A percentile compares a stretch with the other conserved stretches of the same genome.
Evolutionary conservation across 352 stramenopile species (phyloP).

Genomic region (Phytophthora sp.): DNA sequence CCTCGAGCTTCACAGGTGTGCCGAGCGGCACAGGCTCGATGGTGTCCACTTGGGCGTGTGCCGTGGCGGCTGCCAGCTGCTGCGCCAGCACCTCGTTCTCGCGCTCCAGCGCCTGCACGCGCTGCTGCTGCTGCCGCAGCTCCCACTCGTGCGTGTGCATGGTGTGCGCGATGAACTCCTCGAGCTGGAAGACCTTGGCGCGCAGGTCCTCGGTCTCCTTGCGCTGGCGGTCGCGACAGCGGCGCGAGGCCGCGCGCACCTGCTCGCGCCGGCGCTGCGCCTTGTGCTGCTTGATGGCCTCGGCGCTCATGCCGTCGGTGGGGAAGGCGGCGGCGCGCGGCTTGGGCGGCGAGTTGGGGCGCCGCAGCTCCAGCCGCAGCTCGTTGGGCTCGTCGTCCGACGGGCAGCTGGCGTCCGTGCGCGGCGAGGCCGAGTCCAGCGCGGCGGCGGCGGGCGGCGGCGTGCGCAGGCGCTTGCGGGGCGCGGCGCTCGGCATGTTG

Average conservation of each 20-base stretch:
- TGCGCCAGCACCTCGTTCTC: slow-evolving; percentile 50
- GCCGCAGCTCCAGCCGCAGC: slow-evolving; percentile 20
- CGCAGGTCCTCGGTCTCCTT: slow-evolving; percentile 74
- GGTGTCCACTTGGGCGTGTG: slow-evolving; percentile 2
- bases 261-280: slow-evolving; percentile 66
- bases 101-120: slow-evolving; percentile 44
- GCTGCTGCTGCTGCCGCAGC: slow-evolving; percentile 45
- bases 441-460: slow-evolving; percentile 23
- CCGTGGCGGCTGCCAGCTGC: slow-evolving; percentile 10
- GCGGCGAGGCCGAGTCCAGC: slow-evolving; percentile 38
- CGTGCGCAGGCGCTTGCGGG: slow-evolving; percentile 43
- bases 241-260: slow-evolving; percentile 60
- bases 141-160: slow-evolving; percentile 66
- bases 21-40: slow-evolving; percentile 36
- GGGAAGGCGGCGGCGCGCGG: slow-evolving; percentile 15
- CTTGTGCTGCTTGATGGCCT: slow-evolving; percentile 65
- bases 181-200: slow-evolving; percentile 72
- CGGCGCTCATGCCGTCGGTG: slow-evolving; percentile 42
- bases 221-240: slow-evolving; percentile 65
- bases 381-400: slow-evolving; percentile 52
- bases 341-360: slow-evolving; percentile 11
- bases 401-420: slow-evolving; percentile 43
- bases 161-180: slow-evolving; percentile 69
- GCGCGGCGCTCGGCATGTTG: slow-evolving; percentile 11
- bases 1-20: slow-evolving; percentile 35